Evolutionary conservation across 2,329 filamentous ascomycete species (phyloP).

Genomic region (Fusarium guadeloupense): DNA sequence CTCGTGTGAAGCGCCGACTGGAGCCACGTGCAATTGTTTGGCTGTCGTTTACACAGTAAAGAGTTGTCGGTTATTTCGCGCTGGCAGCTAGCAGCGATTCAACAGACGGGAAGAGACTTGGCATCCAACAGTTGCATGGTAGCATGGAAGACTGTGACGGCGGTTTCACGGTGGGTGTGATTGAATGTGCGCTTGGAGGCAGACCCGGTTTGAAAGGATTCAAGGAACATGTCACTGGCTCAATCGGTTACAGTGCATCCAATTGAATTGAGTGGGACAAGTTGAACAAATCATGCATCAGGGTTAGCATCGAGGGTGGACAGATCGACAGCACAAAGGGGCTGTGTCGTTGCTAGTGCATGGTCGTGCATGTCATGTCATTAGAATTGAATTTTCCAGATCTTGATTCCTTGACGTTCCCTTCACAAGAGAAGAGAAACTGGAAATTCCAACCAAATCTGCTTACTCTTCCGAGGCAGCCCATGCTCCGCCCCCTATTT

Average conservation of each 20-base stretch:
- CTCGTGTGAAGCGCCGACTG: conserved; percentile 1
- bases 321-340: not conserved
- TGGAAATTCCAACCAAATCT: not conserved
- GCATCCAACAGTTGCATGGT: not conserved
- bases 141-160: not conserved
- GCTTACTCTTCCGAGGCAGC: not conserved
- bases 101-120: too few relatives aligned
- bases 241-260: not conserved
- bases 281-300: not conserved
- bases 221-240: not conserved
- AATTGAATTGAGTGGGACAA: not conserved
- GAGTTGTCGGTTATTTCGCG: too few relatives aligned
- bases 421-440: not conserved
- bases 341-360: not conserved
- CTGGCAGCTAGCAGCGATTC: not conserved
- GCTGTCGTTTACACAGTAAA: too few relatives aligned
- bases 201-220: not conserved
- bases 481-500: conserved; percentile 19
- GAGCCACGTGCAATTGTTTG: not conserved
- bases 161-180: not conserved
- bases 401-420: not conserved
- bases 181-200: not conserved
- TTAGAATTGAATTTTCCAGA: not conserved
- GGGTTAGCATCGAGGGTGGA: not conserved
- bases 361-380: not conserved